Evolutionary conservation across 805 yeast genomes (phyloP), one percentile per base, ranked within the genome.

Genomic region (Yarrowia deformans): DNA sequence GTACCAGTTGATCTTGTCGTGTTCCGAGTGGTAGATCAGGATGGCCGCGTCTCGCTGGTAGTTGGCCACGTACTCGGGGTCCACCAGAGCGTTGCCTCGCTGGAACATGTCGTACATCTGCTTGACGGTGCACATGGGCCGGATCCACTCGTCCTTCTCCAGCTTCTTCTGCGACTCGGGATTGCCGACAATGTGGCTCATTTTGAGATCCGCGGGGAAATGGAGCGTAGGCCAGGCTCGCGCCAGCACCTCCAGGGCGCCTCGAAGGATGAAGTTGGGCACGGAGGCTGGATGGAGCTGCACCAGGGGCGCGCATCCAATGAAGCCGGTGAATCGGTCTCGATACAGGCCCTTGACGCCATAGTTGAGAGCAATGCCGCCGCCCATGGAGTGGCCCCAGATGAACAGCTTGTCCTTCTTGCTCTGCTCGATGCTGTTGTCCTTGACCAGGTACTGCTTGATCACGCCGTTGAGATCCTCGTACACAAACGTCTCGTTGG

Each of bases 351-450:
- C 82, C 46, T 75, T 74, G 40, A 77, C 75, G 67, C 75, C 77
- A 69, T 80, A 80, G 67, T 75, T 80, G 56, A 80, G 74, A 16
- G 72, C 70, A 49, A 78, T 78, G 3, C 77, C 81, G 18, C 81
- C 82, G 16, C 82, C 82, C 80, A 78, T 78, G 8, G 79, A 77
- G 71, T 78, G 79, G 19, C 81, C 81, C 75, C 75, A 75, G 71
- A 79, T 56, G 56, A 75, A 70, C 12, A 77, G 69, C 56, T 75
- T 74, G 34, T 48, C 66, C 18, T 43, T 35, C 23, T 55, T 56
- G 32, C 66, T 68, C 45, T 48, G 32, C 29, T 63, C 71, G 14
- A 63, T 37, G 23, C 46, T 23, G 16, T 40, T 5, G 37, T 46
- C 39, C 39, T 46, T 18, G 34, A 70, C 35, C 4, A 69, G 69